A percentile compares a stretch with the other conserved stretches of the same genome.
phyloP scores from a whole-genome alignment of 1,284 basidiomycete species.

The Marasmius tenuissimus region DNA sequence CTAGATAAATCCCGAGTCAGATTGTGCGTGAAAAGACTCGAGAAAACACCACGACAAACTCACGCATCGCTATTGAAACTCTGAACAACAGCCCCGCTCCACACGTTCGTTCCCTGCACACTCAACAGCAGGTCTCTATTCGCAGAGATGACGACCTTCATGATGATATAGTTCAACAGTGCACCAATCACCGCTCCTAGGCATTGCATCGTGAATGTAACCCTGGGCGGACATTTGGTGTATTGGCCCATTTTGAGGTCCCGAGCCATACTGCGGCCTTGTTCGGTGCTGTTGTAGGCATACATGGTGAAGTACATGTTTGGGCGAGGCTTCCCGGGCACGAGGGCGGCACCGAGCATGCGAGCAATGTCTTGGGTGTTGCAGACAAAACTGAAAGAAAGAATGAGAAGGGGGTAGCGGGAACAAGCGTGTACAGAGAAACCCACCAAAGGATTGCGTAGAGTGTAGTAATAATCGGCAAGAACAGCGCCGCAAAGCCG shows the following conservation, averaged over 20 bases:
- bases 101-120: constrained; percentile 56
- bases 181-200: constrained; percentile 30
- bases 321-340: constrained; percentile 37
- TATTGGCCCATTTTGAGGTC: constrained; percentile 42
- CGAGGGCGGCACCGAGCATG: constrained; percentile 40
- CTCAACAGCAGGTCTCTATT: constrained; percentile 52
- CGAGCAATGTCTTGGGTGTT: constrained; percentile 31
- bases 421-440: neutral
- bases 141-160: constrained; percentile 53
- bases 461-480: constrained; percentile 54
- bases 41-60: neutral
- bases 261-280: constrained; percentile 28
- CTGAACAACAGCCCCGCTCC: constrained; percentile 56
- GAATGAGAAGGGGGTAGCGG: neutral
- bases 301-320: constrained; percentile 20
- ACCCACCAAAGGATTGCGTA: constrained; percentile 45
- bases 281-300: constrained; percentile 24
- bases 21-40: neutral
- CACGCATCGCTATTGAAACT: constrained; percentile 39
- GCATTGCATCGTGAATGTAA: constrained; percentile 42
- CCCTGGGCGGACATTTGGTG: constrained; percentile 48
- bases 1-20: neutral
- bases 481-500: constrained; percentile 49
- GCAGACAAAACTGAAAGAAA: constrained; percentile 28
- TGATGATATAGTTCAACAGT: constrained; percentile 46